Evolutionary conservation across 108 stramenopile species (phyloP), one percentile per base, ranked within the genome.

Genomic region (Pseudonitzschia pungens): DNA sequence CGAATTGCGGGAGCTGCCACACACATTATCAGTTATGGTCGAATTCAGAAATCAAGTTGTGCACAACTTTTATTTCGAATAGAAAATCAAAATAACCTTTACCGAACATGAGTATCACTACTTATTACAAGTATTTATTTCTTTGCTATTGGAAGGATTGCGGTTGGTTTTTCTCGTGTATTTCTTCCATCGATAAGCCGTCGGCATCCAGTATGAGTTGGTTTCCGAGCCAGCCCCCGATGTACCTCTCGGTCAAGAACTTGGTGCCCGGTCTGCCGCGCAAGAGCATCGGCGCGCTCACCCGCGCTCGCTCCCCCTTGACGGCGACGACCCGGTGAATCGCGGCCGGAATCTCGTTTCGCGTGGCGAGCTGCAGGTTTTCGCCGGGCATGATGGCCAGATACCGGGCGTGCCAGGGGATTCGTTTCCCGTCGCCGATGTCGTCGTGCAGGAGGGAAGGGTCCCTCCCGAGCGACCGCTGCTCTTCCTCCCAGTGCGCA

Each of bases 321-420:
- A 80, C 87, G 6, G 69, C 64, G 36, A 91, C 93, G 12, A 94
- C 89, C 57, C 93, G 80, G 76, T 90, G 89, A 28, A 94, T 89
- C 28, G 86, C 81, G 32, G 93, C 89, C 33, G 91, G 79, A 43
- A 94, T 69, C 69, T 94, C 91, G 53, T 92, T 86, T 53, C 91
- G 70, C 26, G 90, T 83, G 4, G 76, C 78, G 5, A 94, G 42
- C 72, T 94, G 93, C 36, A 94, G 75, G 26, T 90, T 77, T 57
- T 90, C 90, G 16, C 93, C 93, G 21, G 93, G 87, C 81, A 94
- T 87, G 42, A 90, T 72, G 65, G 89, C 83, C 40, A 92, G 70
- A 56, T 94, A 94, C 11, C 89, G 80, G 62, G 84, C 42, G 62
- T 92, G 80, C 92, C 92, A 93, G 10, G 90, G 90, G 27, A 87